These are phyloP conservation scores for Cryptococcus sp. DNA, from an alignment of 1,284 basidiomycete species.

Conservation along the genomic window DNA sequence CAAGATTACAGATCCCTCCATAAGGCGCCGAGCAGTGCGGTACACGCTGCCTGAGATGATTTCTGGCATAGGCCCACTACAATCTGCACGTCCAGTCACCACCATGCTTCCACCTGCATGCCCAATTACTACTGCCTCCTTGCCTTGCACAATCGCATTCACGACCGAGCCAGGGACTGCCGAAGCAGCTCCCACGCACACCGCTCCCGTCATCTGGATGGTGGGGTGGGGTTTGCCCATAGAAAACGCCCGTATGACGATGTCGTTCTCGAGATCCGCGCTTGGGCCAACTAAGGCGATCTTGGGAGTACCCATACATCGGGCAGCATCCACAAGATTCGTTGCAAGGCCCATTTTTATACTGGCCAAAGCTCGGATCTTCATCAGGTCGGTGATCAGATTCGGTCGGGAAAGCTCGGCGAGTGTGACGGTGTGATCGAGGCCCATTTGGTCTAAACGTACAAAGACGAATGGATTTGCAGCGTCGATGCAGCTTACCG, in stretches of 20 bases:
- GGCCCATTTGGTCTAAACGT: conserved; percentile 49
- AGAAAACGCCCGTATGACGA: conserved; percentile 61
- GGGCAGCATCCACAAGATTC: conserved; percentile 51
- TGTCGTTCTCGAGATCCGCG: conserved; percentile 48
- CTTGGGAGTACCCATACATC: conserved; percentile 57
- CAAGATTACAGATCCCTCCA: no score
- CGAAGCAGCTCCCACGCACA: conserved; percentile 65
- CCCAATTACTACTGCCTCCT: conserved; percentile 52
- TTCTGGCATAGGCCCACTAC: conserved; percentile 41
- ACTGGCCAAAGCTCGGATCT: conserved; percentile 59
- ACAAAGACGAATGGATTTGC: conserved; percentile 70
- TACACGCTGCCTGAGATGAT: conserved; percentile 61
- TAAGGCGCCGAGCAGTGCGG: conserved; percentile 62
- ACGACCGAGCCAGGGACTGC: conserved; percentile 56
- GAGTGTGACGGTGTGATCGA: conserved; percentile 11
- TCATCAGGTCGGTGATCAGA: no score
- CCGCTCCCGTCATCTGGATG: conserved; percentile 67
- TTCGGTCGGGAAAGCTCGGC: no score
- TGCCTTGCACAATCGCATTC: conserved; percentile 46
- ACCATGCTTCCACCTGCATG: conserved; percentile 65
- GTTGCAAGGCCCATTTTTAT: conserved; percentile 62
- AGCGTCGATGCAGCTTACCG: conserved; percentile 62
- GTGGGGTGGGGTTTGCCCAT: conserved; percentile 70
- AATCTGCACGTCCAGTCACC: conserved; percentile 57
- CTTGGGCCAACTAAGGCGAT: conserved; percentile 58